Base-by-base conservation (phyloP, 306 rosid species). In the Crotalaria pallida region DNA sequence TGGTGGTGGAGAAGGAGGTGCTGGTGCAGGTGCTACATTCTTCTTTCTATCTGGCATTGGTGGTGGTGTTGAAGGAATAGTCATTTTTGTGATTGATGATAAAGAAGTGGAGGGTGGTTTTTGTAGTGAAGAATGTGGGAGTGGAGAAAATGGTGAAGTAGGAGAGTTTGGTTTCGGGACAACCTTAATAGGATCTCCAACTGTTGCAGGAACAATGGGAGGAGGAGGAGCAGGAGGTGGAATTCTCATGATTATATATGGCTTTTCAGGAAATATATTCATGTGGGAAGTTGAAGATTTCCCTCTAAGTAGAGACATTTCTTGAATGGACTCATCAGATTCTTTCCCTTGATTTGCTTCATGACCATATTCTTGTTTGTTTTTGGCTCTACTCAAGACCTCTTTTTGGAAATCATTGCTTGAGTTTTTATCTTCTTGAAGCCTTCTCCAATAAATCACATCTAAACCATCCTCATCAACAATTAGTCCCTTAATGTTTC, bases 381-480 rank as follows among this genome's bases (percentile, higher is more conserved):
- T 58, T 56, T 34, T 33, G 1, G 23, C 12, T 27, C 61, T 41
- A 17, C 51, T 40, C 13, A 80, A 52, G 0, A 64, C 73, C 70
- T 84, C 90, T 50, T 76, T 87, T 7, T 17, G 29, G 2, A 79
- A 41, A 69, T 67, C 61, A 53, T 69, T 77, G 19, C 41, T 68
- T 2, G 84, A 65, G 41, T 63, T 82, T 18, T 50, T 87, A 17
- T 53, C 85, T 60, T 86, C 80, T 56, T 56, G 21, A 47, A 91
- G 96, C 18, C 80, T 89, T 69, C 88, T 86, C 99, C 96, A 95
- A 65, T 91, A 91, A 69, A 91, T 52, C 65, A 95, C 99, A 78
- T 95, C 99, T 31, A 95, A 86, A 50, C 99, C 99, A 73, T 84
- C 80, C 77, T 91, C 99, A 77, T 95, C 99, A 50, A 95, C 93